These are phyloP conservation scores for Chlorella vulgaris DNA, from an alignment of 139 green algal species.

Conservation along the genomic window DNA sequence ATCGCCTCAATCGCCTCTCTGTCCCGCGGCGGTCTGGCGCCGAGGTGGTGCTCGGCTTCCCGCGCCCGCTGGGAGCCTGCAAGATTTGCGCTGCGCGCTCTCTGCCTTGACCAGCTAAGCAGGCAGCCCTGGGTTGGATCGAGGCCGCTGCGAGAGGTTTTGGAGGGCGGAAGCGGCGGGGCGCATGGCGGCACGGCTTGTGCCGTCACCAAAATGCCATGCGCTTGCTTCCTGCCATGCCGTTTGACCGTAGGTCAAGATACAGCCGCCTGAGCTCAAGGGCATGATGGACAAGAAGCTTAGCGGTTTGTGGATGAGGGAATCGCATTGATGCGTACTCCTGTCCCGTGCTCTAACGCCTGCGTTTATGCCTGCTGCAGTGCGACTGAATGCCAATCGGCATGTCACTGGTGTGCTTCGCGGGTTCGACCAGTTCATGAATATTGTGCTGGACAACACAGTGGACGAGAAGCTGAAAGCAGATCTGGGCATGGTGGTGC, in stretches of 20 bases:
- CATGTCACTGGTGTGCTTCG: conserved; percentile 93
- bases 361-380: conserved; percentile 45
- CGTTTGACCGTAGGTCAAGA: conserved; percentile 73
- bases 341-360: background rate
- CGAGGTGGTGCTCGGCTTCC: too few species aligned
- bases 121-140: too few species aligned
- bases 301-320: conserved; percentile 46
- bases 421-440: conserved; percentile 99
- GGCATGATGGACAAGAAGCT: conserved; percentile 96
- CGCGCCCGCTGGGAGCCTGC: too few species aligned
- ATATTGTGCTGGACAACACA: conserved; percentile 95
- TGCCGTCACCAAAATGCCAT: too few species aligned
- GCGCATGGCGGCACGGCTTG: too few species aligned
- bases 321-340: background rate
- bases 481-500: conserved; percentile 98
- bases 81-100: too few species aligned
- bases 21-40: too few species aligned
- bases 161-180: too few species aligned
- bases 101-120: too few species aligned
- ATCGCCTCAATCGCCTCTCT: too few species aligned
- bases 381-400: conserved; percentile 93
- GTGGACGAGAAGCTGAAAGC: conserved; percentile 90
- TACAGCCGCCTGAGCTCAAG: conserved; percentile 90
- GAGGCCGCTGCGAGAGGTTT: too few species aligned
- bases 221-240: too few species aligned